Evolutionary conservation across 2,329 filamentous ascomycete genomes (phyloP), one percentile per base, ranked within the genome.

Genomic region (Sarocladium brachiariae): DNA sequence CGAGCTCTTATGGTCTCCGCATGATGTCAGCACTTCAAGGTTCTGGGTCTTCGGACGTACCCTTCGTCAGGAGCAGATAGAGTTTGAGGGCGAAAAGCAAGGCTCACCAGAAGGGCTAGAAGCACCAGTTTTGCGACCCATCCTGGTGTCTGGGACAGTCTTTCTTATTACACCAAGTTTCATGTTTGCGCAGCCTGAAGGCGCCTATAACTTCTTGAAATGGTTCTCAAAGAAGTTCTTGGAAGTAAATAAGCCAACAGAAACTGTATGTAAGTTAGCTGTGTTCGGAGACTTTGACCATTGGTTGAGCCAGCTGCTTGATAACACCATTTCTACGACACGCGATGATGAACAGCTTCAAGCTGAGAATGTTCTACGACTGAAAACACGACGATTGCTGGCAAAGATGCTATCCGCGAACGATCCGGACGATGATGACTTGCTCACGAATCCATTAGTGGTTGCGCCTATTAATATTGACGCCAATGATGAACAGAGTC

Each of bases 401-500:
- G 33, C 34, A 11, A 50, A 49, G 25, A 39, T 48, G 3, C 14
- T 41, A 13, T 23, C 21, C 38, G 10, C 10, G 16, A 16, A 31
- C 31, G 38, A 45, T 21, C 4, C 14, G 7, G 48, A 45, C 10
- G 18, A 50, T 30, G 35, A 43, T 6, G 54, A 57, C 21, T 56
- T 55, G 13, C 48, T 52, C 30, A 25, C 52, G 23, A 34, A 53
- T 19, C 65, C 70, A 3, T 57, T 83, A 5, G 59, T 76, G 2
- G 74, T 71, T 58, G 75, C 74, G 0, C 71, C 72, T 13, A 57
- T 66, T 3, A 61, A 55, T 1, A 76, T 84, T 41, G 73, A 81
- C 51, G 68, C 72, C 1, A 77, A 78, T 50, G 80, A 84, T 53
- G 81, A 85, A 58, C 76, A 82, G 58, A 81, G 75, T 51, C 65